Conservation (phyloP, 495 filamentous ascomycete genomes). For the Hyphodiscus hymeniophilus region DNA sequence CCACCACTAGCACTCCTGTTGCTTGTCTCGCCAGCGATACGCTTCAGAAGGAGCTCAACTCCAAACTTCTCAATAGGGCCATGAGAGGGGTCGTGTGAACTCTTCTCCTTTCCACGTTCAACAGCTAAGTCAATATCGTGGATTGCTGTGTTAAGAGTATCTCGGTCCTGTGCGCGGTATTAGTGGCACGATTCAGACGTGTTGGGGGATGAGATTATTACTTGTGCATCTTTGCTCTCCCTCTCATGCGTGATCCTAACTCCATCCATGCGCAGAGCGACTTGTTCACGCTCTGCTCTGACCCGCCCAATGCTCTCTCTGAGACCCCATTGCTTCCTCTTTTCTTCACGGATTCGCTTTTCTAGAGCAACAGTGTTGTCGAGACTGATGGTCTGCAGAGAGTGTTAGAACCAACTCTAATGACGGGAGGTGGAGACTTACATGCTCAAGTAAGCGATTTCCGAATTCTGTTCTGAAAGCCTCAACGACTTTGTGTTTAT, state of each 20-base stretch:
- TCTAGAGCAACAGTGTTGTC: constrained; percentile 58
- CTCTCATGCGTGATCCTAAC: constrained; percentile 52
- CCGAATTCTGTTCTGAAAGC: constrained; percentile 62
- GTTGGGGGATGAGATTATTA: constrained; percentile 13
- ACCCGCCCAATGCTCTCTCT: constrained; percentile 56
- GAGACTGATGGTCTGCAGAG: constrained; percentile 42
- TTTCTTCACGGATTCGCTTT: constrained; percentile 51
- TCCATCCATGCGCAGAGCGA: constrained; percentile 62
- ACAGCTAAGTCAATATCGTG: constrained; percentile 48
- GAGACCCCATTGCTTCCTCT: constrained; percentile 56
- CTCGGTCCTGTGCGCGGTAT: constrained; percentile 28
- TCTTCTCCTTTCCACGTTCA: constrained; percentile 7
- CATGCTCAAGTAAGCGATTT: constrained; percentile 51
- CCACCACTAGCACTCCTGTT: constrained; percentile 36
- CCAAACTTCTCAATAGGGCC: constrained; percentile 26
- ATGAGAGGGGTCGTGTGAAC: neutral
- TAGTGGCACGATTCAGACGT: neutral
- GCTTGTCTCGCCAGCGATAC: constrained; percentile 37
- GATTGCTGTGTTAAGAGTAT: constrained; percentile 41
- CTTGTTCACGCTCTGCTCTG: constrained; percentile 53
- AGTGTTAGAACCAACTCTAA: constrained; percentile 17
- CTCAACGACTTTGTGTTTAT: constrained; percentile 56
- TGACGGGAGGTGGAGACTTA: constrained; percentile 25
- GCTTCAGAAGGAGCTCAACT: constrained; percentile 40
- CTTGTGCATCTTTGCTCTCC: constrained; percentile 37